These are phyloP conservation scores for Turnera subulata DNA, from an alignment of 345 rosid genomes.

Conservation along the genomic window DNA sequence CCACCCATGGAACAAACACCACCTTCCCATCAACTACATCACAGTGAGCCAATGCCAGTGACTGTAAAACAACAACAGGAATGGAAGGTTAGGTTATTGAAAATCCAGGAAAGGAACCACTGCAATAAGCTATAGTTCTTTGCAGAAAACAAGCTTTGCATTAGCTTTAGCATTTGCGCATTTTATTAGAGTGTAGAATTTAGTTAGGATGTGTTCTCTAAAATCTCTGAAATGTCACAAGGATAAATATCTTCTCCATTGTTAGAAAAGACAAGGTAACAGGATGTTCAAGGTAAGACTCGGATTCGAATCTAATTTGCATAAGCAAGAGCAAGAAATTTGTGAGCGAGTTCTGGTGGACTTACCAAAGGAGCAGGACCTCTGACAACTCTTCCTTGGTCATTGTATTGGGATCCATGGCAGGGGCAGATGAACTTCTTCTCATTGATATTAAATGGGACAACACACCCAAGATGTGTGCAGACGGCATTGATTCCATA, in stretches of 20 bases:
- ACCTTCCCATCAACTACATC: slow-evolving; percentile 81
- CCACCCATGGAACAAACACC: slow-evolving; percentile 80
- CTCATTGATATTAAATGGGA: slow-evolving; percentile 84
- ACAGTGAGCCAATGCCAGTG: slow-evolving; percentile 86
- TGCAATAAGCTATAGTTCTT: too few species aligned
- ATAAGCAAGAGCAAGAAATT: neutral
- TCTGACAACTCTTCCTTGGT: slow-evolving; percentile 93
- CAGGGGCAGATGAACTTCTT: slow-evolving; percentile 94
- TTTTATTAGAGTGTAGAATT: too few species aligned
- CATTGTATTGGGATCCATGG: slow-evolving; percentile 97
- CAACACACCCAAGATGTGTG: slow-evolving; percentile 96
- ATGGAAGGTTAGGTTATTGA: neutral
- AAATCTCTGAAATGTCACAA: too few species aligned
- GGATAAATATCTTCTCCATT: too few species aligned
- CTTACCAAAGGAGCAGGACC: slow-evolving; percentile 98
- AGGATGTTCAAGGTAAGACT: too few species aligned
- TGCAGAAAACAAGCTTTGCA: too few species aligned
- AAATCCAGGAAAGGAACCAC: neutral
- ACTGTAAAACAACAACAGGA: slow-evolving; percentile 34
- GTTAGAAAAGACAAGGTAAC: too few species aligned
- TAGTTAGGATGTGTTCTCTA: too few species aligned
- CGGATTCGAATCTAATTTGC: neutral
- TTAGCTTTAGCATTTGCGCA: too few species aligned
- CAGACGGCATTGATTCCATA: slow-evolving; percentile 84
- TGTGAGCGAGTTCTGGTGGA: neutral